Conservation (phyloP, 257 asterid genomes). For the Solanum paucissectum region DNA sequence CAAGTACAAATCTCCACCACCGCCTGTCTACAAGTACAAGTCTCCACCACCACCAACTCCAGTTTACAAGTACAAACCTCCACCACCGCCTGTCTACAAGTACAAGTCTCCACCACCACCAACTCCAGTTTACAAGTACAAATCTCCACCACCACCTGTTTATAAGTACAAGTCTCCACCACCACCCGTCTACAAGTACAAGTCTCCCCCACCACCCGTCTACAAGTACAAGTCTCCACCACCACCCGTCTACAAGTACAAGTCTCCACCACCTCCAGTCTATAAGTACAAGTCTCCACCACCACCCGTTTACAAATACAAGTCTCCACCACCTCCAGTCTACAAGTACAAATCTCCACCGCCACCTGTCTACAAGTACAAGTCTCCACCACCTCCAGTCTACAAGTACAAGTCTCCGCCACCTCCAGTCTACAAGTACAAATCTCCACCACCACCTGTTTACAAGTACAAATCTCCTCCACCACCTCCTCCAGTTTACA, state of each 20-base stretch:
- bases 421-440: neutral
- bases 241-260: neutral
- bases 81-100: neutral
- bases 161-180: neutral
- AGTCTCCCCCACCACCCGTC: neutral
- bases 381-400: neutral
- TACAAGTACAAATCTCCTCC: neutral
- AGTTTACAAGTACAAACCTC: neutral
- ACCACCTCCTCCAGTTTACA: neutral
- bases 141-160: neutral
- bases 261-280: neutral
- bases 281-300: neutral
- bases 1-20: neutral
- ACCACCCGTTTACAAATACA: neutral
- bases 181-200: neutral
- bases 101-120: neutral
- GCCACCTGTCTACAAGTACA: neutral
- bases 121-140: neutral
- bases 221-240: neutral
- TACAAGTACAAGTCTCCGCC: neutral
- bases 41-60: neutral
- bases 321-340: neutral
- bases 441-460: neutral
- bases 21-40: neutral
- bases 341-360: neutral